Conservation (phyloP, 1,284 basidiomycete genomes). For the Pulveroboletus sp. region DNA sequence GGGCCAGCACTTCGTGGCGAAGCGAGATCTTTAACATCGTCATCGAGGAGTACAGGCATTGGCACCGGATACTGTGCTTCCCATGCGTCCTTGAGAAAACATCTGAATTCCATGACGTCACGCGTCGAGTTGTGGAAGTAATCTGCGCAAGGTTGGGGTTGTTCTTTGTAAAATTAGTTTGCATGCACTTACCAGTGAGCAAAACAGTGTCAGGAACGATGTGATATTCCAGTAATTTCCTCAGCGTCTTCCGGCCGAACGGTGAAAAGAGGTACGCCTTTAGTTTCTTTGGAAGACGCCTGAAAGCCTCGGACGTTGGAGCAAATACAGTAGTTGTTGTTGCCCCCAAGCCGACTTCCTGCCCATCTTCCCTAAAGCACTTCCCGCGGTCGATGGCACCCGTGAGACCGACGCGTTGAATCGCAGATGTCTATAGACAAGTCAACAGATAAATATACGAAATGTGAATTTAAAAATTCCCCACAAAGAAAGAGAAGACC, state of each 20-base stretch:
- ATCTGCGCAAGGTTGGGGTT: conserved; percentile 11
- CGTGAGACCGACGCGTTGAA: conserved; percentile 52
- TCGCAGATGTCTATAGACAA: conserved; percentile 47
- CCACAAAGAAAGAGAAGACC: conserved; percentile 51
- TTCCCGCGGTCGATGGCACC: conserved; percentile 47
- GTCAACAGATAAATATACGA: not conserved
- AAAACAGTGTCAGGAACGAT: conserved; percentile 56
- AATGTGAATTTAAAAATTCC: conserved; percentile 15
- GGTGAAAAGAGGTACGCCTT: conserved; percentile 66
- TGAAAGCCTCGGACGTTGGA: conserved; percentile 64
- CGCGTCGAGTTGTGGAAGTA: conserved; percentile 20
- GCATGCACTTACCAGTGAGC: conserved; percentile 43
- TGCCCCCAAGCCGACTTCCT: conserved; percentile 42
- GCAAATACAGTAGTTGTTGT: conserved; percentile 60
- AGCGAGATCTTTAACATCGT: not conserved
- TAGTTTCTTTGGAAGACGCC: conserved; percentile 51
- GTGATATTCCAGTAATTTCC: conserved; percentile 66
- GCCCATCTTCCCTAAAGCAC: conserved; percentile 34
- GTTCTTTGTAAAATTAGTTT: not conserved
- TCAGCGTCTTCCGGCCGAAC: conserved; percentile 52
- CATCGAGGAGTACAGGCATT: not conserved
- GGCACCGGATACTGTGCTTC: not conserved
- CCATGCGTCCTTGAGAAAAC: not conserved
- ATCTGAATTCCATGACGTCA: not conserved
- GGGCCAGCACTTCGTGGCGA: not conserved